These are phyloP conservation scores for Penicillium malachiteum DNA, from an alignment of 495 filamentous ascomycete species.

Conservation along the genomic window DNA sequence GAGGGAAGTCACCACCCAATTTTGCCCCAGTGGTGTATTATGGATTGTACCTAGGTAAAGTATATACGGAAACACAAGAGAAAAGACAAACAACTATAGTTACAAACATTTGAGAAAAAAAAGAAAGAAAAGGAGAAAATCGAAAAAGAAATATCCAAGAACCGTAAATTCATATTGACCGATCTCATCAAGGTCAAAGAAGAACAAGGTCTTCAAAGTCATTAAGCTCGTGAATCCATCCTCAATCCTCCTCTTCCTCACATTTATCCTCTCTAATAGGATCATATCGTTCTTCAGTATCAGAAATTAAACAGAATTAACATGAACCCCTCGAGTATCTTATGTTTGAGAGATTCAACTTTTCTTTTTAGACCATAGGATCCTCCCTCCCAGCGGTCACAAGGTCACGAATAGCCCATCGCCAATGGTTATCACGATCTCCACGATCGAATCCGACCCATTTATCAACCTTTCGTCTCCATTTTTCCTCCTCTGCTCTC, in stretches of 20 bases:
- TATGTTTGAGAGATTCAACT: too few relatives aligned
- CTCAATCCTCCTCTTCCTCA: slow-evolving; percentile 4
- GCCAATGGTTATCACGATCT: slow-evolving; percentile 45
- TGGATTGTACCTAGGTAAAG: neutral
- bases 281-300: too few relatives aligned
- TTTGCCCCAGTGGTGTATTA: too few relatives aligned
- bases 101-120: slow-evolving; percentile 9
- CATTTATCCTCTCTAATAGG: neutral
- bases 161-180: slow-evolving; percentile 24
- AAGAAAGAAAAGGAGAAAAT: too few relatives aligned
- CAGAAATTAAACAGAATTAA: too few relatives aligned
- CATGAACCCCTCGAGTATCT: too few relatives aligned
- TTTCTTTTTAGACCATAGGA: neutral
- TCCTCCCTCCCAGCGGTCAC: slow-evolving; percentile 28
- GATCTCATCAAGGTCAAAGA: slow-evolving; percentile 24
- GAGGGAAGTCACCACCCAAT: neutral
- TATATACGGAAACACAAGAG: slow-evolving; percentile 2
- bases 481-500: slow-evolving; percentile 85
- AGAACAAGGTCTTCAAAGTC: slow-evolving; percentile 19
- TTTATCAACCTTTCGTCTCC: slow-evolving; percentile 76
- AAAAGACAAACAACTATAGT: slow-evolving; percentile 16
- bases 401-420: slow-evolving; percentile 56
- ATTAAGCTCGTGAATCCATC: slow-evolving; percentile 26
- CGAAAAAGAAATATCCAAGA: slow-evolving; percentile 4
- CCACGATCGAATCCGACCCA: slow-evolving; percentile 61